These are phyloP conservation scores for Lactarius trivialis DNA, from an alignment of 768 basidiomycete genomes.

Conservation along the genomic window DNA sequence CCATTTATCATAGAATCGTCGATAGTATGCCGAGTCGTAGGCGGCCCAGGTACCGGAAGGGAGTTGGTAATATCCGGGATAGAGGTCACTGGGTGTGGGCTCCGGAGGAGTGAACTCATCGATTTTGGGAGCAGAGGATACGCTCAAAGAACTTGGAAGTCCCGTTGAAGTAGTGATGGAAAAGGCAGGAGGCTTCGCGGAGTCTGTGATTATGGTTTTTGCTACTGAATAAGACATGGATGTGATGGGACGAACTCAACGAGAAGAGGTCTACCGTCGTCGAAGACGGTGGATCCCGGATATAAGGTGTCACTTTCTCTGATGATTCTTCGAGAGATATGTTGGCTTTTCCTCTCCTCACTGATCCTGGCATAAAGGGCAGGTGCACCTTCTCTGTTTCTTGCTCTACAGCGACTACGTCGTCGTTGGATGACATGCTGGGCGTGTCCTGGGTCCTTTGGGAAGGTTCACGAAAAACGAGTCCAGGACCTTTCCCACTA, in stretches of 20 bases:
- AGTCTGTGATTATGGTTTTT: slow-evolving; percentile 1
- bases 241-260: slow-evolving; percentile 38
- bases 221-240: neutral
- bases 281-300: slow-evolving; percentile 21
- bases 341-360: slow-evolving; percentile 55
- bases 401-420: neutral
- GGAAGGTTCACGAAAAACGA: slow-evolving; percentile 47
- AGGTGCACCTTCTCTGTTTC: slow-evolving; percentile 21
- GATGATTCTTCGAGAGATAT: slow-evolving; percentile 30
- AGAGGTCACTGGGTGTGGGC: slow-evolving; percentile 66
- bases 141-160: slow-evolving; percentile 22
- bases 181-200: slow-evolving; percentile 24
- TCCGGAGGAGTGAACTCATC: slow-evolving; percentile 66
- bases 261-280: slow-evolving; percentile 62
- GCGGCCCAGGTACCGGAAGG: slow-evolving; percentile 77
- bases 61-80: slow-evolving; percentile 82
- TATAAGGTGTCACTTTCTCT: slow-evolving; percentile 17
- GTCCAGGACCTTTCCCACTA: slow-evolving; percentile 50
- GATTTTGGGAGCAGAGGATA: slow-evolving; percentile 64
- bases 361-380: slow-evolving; percentile 52
- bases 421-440: neutral
- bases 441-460: neutral
- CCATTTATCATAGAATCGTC: slow-evolving; percentile 65
- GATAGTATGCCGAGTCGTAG: slow-evolving; percentile 65
- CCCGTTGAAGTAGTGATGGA: slow-evolving; percentile 5